Evolutionary conservation across 2,329 filamentous ascomycete species (phyloP).

Genomic region (Epichloe hybrida): DNA sequence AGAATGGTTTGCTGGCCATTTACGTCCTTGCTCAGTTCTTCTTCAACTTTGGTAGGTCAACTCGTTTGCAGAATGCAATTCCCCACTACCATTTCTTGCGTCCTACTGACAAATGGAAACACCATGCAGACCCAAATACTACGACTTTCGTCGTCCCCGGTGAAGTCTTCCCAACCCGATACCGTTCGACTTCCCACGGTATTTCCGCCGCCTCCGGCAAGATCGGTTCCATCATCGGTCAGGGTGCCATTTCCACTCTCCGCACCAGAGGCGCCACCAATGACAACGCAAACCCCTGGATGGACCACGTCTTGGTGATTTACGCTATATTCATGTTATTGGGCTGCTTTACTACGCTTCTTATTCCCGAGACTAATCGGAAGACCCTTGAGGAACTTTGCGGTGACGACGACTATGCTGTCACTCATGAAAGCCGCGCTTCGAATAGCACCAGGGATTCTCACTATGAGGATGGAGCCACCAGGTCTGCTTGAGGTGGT

Average conservation of each 20-base stretch:
- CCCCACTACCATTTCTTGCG: no score
- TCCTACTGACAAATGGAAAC: background rate
- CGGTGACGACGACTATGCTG: conserved; percentile 21
- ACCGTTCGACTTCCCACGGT: conserved; percentile 43
- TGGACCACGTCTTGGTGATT: conserved; percentile 67
- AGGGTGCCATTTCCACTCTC: conserved; percentile 43
- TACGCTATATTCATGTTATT: conserved; percentile 64
- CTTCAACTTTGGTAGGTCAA: conserved; percentile 36
- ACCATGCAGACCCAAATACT: conserved; percentile 31
- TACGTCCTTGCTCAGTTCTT: conserved; percentile 45
- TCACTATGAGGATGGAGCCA: conserved; percentile 1
- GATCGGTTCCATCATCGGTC: conserved; percentile 42
- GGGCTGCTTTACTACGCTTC: conserved; percentile 52
- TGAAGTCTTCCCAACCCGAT: conserved; percentile 43
- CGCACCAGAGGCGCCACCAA: conserved; percentile 30
- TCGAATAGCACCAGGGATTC: background rate
- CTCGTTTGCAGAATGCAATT: no score
- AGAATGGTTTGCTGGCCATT: conserved; percentile 39
- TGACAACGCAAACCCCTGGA: conserved; percentile 42
- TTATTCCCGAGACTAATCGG: conserved; percentile 63
- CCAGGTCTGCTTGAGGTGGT: conserved; percentile 1
- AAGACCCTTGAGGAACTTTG: conserved; percentile 56
- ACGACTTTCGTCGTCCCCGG: conserved; percentile 45
- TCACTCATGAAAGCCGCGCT: background rate
- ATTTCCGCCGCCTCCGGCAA: conserved; percentile 43